A percentile compares a stretch with the other conserved stretches of the same genome.
These are phyloP conservation scores for Oenanthe sinensis DNA, from an alignment of 129 eudicot genomes.

Conservation along the genomic window DNA sequence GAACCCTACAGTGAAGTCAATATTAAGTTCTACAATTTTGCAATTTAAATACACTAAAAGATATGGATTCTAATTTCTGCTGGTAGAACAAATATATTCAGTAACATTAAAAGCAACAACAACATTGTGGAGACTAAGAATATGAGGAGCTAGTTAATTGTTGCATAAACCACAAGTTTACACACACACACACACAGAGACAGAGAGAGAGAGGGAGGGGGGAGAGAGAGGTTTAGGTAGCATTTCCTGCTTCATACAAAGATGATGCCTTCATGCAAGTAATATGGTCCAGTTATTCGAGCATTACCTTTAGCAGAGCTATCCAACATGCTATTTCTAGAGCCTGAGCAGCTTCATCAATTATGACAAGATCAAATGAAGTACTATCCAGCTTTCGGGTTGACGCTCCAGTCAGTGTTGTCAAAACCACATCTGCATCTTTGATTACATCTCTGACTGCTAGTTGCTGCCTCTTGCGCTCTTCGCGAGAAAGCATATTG, in stretches of 20 bases:
- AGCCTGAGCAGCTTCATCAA: constrained; percentile 99
- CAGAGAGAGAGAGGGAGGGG: background rate
- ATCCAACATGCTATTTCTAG: constrained; percentile 98
- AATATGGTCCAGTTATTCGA: background rate
- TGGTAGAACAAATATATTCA: no score
- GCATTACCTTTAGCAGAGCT: constrained; percentile 74
- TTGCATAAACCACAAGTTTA: background rate
- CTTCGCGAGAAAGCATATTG: constrained; percentile 82
- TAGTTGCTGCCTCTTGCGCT: constrained; percentile 90
- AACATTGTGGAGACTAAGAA: no score
- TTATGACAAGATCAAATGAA: constrained; percentile 80
- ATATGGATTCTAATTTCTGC: background rate
- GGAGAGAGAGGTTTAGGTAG: background rate
- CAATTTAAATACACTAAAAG: background rate
- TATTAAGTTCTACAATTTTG: background rate
- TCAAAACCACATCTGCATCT: constrained; percentile 68
- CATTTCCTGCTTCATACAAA: background rate
- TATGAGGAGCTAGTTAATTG: background rate
- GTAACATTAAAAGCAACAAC: background rate
- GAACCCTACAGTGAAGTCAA: constrained; percentile 46
- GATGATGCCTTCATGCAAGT: background rate
- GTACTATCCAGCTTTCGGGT: constrained; percentile 56
- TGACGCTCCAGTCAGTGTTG: constrained; percentile 86
- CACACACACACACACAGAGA: no score
- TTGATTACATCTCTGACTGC: constrained; percentile 91